Conservation (phyloP, 192 early-diverging fungal genomes). For the Radiomyces spectabilis region DNA sequence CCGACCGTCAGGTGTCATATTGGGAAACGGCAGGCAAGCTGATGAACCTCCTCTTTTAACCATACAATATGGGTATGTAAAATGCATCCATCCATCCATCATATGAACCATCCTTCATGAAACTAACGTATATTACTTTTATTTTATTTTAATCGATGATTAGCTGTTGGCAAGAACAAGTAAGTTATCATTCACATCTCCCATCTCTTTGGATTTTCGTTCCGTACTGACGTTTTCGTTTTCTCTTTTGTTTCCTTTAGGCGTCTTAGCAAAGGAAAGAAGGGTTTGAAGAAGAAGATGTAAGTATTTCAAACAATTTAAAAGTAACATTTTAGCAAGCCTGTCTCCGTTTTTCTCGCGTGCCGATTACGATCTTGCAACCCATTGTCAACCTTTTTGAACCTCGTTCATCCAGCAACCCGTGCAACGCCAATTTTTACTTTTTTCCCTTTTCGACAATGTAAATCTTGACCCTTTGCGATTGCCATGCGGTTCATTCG, state of each 20-base stretch:
- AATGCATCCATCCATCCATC: not conserved
- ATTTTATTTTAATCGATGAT: not conserved
- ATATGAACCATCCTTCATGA: not conserved
- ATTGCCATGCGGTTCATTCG: too few species aligned
- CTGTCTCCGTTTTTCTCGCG: too few species aligned
- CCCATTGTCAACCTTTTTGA: too few species aligned
- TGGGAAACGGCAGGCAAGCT: too few species aligned
- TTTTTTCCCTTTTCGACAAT: too few species aligned
- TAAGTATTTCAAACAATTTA: too few species aligned
- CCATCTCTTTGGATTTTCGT: not conserved
- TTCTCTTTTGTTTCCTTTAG: conserved; percentile 21
- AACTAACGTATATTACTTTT: not conserved
- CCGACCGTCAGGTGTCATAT: not conserved
- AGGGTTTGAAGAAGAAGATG: conserved; percentile 87
- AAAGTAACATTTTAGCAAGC: too few species aligned
- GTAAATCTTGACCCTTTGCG: too few species aligned
- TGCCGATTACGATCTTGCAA: too few species aligned
- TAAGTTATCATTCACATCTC: conserved; percentile 32
- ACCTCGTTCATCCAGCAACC: too few species aligned
- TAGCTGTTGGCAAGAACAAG: conserved; percentile 73
- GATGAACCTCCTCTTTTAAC: conserved; percentile 20
- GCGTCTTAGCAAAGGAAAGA: conserved; percentile 81
- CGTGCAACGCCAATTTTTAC: too few species aligned
- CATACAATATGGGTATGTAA: conserved; percentile 30
- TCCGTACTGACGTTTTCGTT: not conserved